Conservation (phyloP, 768 basidiomycete genomes). For the Termitomyces sp. region DNA sequence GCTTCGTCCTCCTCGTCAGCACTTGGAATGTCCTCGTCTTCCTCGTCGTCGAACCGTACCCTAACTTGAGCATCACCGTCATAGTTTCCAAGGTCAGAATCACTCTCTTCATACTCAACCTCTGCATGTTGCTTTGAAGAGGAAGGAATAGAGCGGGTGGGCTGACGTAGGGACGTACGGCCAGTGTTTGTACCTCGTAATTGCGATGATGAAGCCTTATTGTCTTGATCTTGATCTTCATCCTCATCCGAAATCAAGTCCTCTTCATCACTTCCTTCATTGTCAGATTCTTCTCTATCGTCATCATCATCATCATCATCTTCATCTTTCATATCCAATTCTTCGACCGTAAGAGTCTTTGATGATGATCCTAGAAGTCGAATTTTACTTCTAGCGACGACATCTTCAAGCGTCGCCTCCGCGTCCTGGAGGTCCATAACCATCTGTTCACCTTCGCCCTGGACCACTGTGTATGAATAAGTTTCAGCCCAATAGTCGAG, state of each 20-base stretch:
- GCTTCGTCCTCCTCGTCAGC: slow-evolving; percentile 37
- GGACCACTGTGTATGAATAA: slow-evolving; percentile 43
- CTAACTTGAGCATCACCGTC: slow-evolving; percentile 18
- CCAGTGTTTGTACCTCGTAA: slow-evolving; percentile 38
- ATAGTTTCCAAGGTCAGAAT: slow-evolving; percentile 61
- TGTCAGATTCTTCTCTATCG: slow-evolving; percentile 16
- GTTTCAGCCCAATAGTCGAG: background rate
- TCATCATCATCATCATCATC: slow-evolving; percentile 24
- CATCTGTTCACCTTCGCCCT: slow-evolving; percentile 97
- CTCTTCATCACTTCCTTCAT: slow-evolving; percentile 7
- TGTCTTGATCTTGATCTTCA: background rate
- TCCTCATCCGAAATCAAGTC: slow-evolving; percentile 13
- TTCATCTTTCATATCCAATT: slow-evolving; percentile 25
- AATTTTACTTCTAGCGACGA: slow-evolving; percentile 76
- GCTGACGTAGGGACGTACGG: slow-evolving; percentile 42
- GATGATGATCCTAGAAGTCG: slow-evolving; percentile 80
- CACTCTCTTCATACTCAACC: slow-evolving; percentile 71
- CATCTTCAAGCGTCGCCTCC: slow-evolving; percentile 74
- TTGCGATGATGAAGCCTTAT: slow-evolving; percentile 3
- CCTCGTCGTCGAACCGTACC: slow-evolving; percentile 37
- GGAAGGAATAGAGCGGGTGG: slow-evolving; percentile 33
- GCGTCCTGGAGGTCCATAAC: slow-evolving; percentile 95
- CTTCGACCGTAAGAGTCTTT: slow-evolving; percentile 50
- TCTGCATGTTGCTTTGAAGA: slow-evolving; percentile 33
- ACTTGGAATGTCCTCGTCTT: slow-evolving; percentile 39